These are phyloP conservation scores for Platanthera zijinensis DNA, from an alignment of 106 monocot genomes.

Conservation along the genomic window DNA sequence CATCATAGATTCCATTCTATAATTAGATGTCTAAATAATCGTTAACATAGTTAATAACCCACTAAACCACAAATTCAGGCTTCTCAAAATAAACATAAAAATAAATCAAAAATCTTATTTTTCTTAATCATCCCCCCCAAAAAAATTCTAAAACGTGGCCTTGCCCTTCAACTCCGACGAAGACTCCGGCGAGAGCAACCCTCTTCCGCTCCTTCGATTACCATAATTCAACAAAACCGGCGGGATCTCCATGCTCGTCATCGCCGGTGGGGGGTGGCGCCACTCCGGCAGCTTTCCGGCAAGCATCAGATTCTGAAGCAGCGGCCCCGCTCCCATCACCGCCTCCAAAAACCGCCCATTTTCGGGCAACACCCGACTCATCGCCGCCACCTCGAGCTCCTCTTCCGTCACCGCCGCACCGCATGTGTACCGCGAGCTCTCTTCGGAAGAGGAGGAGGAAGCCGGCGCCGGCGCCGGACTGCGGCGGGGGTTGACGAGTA, in stretches of 20 bases:
- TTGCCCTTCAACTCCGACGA: not conserved
- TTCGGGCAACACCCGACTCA: conserved; percentile 10
- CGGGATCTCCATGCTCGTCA: conserved; percentile 30
- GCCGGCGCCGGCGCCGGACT: not conserved
- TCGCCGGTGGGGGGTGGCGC: conserved; percentile 22
- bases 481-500: conserved; percentile 1
- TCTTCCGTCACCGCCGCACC: not conserved
- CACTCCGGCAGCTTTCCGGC: conserved; percentile 11
- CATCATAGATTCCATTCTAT: too few species aligned
- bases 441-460: conserved; percentile 4
- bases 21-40: too few species aligned
- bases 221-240: conserved; percentile 15
- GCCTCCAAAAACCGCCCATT: conserved; percentile 21
- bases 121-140: not conserved
- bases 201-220: not conserved
- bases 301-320: conserved; percentile 17
- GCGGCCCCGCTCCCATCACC: conserved; percentile 18
- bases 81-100: too few species aligned
- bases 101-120: too few species aligned
- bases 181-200: not conserved
- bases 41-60: too few species aligned
- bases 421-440: not conserved
- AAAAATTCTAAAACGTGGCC: not conserved
- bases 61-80: too few species aligned
- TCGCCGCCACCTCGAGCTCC: conserved; percentile 1